Base-by-base conservation (phyloP, 345 rosid genomes). In the Eucalyptus tenuipes region DNA sequence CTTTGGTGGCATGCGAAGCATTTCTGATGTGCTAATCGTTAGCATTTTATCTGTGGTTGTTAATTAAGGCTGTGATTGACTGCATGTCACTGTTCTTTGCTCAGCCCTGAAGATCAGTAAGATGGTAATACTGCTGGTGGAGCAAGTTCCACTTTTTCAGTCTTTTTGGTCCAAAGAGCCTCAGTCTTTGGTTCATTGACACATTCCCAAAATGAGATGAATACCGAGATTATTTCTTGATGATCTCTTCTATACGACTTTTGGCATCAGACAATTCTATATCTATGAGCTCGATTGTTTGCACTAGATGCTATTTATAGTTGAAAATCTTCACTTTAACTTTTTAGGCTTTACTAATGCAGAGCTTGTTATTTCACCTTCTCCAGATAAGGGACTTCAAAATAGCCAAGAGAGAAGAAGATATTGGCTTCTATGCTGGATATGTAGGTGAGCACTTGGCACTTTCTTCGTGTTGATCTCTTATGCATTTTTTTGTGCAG, bases 361-460 rank as follows among this genome's bases (percentile, higher is more conserved):
- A 12, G 82, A 75, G 47, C 82, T 75, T 75, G 55, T 27, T 44
- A 55, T 53, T 90, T 57, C 57, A 31, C 29, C 20, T 53, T 27
- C 87, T 86, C 85, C 93, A 95, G 97, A 92, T 93, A 89, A 93
- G 90, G 91, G 98, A 95, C 91, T 96, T 96, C 88, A 86, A 90
- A 53, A 89, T 95, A 57, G 94, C 96, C 44, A 88, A 95, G 92
- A 91, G 91, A 80, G 95, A 96, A 91, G 98, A 93, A 92, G 96
- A 95, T 90, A 93, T 96, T 90, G 98, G 98, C 85, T 95, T 91
- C 92, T 96, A 93, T 93, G 98, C 95, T 88, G 97, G 96, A 89
- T 93, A 88, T 91, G 92, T 94, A 86, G 97, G 95, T 94, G 87
- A 92, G 91, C 10, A 49, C 40, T 42, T 15, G 40, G 40, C 22